Conservation (phyloP, 208 protist species). For the Leishmania mexicana region DNA sequence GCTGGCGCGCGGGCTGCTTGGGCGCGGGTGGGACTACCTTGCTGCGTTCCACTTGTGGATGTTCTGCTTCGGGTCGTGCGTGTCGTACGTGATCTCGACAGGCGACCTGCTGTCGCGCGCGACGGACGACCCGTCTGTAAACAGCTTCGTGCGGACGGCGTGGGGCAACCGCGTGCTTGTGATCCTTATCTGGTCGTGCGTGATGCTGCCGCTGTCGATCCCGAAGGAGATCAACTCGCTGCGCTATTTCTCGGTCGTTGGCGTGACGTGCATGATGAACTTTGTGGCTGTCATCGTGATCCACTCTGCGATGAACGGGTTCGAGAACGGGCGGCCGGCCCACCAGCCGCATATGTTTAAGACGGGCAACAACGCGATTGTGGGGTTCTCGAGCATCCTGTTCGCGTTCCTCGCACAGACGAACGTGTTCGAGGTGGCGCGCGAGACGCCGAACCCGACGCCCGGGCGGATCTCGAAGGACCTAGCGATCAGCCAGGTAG, state of each 20-base stretch:
- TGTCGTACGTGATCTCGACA: slow-evolving; percentile 85
- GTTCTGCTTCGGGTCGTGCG: slow-evolving; percentile 85
- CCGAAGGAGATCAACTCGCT: slow-evolving; percentile 88
- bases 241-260: slow-evolving; percentile 76
- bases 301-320: slow-evolving; percentile 60
- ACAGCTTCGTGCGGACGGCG: slow-evolving; percentile 39
- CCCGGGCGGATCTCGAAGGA: slow-evolving; percentile 50
- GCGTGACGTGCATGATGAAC: slow-evolving; percentile 72
- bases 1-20: slow-evolving; percentile 67
- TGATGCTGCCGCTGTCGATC: slow-evolving; percentile 82
- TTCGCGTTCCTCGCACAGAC: slow-evolving; percentile 85
- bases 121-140: slow-evolving; percentile 41
- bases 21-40: slow-evolving; percentile 77
- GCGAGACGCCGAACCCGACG: slow-evolving; percentile 58
- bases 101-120: slow-evolving; percentile 60
- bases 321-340: slow-evolving; percentile 58
- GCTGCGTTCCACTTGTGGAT: slow-evolving; percentile 77
- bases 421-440: slow-evolving; percentile 76
- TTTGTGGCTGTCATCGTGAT: slow-evolving; percentile 80
- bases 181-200: slow-evolving; percentile 58
- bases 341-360: slow-evolving; percentile 60
- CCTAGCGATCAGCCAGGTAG: slow-evolving; percentile 53
- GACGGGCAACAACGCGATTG: slow-evolving; percentile 61
- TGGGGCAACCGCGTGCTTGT: slow-evolving; percentile 68
- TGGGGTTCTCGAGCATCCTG: slow-evolving; percentile 81